These are phyloP conservation scores for Russula griseocarnosa DNA, from an alignment of 768 basidiomycete species.

Conservation along the genomic window DNA sequence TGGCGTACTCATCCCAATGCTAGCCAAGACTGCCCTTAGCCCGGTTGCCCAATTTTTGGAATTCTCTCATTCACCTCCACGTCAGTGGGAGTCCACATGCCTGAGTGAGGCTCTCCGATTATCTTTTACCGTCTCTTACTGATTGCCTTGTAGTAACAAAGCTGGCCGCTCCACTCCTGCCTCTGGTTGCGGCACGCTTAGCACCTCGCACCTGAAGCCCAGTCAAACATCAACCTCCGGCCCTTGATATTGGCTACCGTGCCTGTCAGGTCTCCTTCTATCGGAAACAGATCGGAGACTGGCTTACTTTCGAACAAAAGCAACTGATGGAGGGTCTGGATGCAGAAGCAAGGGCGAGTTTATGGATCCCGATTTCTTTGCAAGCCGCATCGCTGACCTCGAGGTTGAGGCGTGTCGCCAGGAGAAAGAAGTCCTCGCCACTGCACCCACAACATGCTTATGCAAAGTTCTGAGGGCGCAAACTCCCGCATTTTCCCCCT, in stretches of 20 bases:
- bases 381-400: slow-evolving; percentile 73
- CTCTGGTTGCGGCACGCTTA: slow-evolving; percentile 88
- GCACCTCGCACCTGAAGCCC: slow-evolving; percentile 80
- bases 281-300: slow-evolving; percentile 88
- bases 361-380: slow-evolving; percentile 66
- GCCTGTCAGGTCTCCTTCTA: slow-evolving; percentile 93
- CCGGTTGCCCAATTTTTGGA: too few relatives aligned
- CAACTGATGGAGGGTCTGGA: slow-evolving; percentile 82
- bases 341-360: slow-evolving; percentile 50
- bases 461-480: slow-evolving; percentile 50
- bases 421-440: slow-evolving; percentile 85
- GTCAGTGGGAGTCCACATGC: too few relatives aligned
- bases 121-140: too few relatives aligned
- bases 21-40: too few relatives aligned
- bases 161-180: slow-evolving; percentile 32
- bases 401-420: slow-evolving; percentile 89
- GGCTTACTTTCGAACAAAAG: slow-evolving; percentile 85
- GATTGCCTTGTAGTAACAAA: too few relatives aligned
- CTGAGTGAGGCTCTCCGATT: too few relatives aligned
- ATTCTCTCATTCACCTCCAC: too few relatives aligned
- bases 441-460: slow-evolving; percentile 93
- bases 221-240: slow-evolving; percentile 70
- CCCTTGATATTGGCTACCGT: slow-evolving; percentile 84
- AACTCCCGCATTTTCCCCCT: slow-evolving; percentile 87
- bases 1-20: too few relatives aligned